These are phyloP conservation scores for Lachancea fermentati DNA, from an alignment of 805 yeast genomes.

Conservation along the genomic window DNA sequence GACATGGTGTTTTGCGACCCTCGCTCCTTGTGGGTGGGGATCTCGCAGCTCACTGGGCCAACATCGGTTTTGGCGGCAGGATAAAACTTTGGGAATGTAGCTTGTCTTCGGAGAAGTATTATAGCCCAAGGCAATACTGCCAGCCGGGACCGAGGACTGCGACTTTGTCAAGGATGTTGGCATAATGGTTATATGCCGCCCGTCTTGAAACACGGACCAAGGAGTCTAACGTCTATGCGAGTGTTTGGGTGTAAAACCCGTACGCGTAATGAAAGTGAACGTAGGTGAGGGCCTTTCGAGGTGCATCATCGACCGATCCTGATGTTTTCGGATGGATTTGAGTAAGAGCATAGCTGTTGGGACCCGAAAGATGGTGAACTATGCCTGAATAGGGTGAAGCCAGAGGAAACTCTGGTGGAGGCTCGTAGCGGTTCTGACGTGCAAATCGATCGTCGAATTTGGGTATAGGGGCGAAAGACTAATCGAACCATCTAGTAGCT, in stretches of 20 bases:
- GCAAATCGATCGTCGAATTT: conserved; percentile 42
- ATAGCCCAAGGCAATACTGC: conserved; percentile 31
- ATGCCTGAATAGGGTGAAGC: conserved; percentile 42
- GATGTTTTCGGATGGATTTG: conserved; percentile 38
- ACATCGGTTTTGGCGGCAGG: conserved; percentile 36
- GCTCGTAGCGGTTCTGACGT: conserved; percentile 43
- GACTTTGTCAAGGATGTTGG: conserved; percentile 35
- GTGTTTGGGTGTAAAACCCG: conserved; percentile 39
- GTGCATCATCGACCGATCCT: conserved; percentile 38
- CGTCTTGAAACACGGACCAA: conserved; percentile 40
- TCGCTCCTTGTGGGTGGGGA: conserved; percentile 29
- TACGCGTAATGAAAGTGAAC: conserved; percentile 38
- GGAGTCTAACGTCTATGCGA: conserved; percentile 40
- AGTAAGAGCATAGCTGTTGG: conserved; percentile 41
- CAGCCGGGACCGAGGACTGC: conserved; percentile 34
- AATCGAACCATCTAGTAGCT: conserved; percentile 41
- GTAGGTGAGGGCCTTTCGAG: conserved; percentile 33
- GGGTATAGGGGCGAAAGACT: conserved; percentile 42
- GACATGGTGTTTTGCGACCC: conserved; percentile 31
- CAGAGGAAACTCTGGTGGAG: conserved; percentile 43
- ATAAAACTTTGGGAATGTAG: conserved; percentile 33
- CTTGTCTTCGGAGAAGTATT: conserved; percentile 31
- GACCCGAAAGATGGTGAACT: conserved; percentile 43
- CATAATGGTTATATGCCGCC: conserved; percentile 34
- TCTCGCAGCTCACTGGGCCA: conserved; percentile 33